Base-by-base conservation (phyloP, 805 yeast species). In the Wickerhamomyces bovis region DNA sequence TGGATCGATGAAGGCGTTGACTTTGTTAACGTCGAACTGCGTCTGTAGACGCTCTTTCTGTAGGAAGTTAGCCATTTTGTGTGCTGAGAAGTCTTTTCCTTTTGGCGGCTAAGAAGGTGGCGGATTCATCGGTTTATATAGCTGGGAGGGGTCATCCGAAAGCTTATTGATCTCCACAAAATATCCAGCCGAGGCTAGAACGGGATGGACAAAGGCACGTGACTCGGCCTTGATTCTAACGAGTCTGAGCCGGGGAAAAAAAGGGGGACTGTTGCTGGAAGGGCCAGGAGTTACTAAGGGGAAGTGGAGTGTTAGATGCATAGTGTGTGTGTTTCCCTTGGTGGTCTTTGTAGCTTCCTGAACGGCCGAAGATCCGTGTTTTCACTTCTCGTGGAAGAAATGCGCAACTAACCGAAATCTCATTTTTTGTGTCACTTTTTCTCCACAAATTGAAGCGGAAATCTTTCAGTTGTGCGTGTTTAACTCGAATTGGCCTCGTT, bases 1-100 rank as follows among this genome's bases (percentile, higher is more conserved):
- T 4, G 79, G 75, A 56, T 81, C 87, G 48, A 81, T 57, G 58
- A 81, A 81, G 31, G 71, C 68, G 61, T 80, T 79, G 71, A 81
- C 64, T 53, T 68, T 66, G 53, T 74, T 70, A 25, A 69, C 54
- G 44, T 71, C 66, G 47, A 81, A 68, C 30, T 64, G 58, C 21
- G 76, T 72, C 23, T 55, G 51, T 3, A 62, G 57, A 52, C 87
- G 69, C 54, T 80, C 85, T 33, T 62, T 57, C 39, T 56, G 61
- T 38, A 70, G 54, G 30, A 65, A 51, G 44, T 53, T 58, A 11
- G 49, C 19, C 53, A 53, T 52, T 13, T 7, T 39, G 40, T 21
- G 31, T 28, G 31, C n/a, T 11, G n/a, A 10, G 31, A 25, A 39
- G 9, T 25, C 3, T 35, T 35, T 16, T 35, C 38, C 21, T 8